phyloP scores from a whole-genome alignment of 495 filamentous ascomycete genomes.

The Lophiotrema nucula region DNA sequence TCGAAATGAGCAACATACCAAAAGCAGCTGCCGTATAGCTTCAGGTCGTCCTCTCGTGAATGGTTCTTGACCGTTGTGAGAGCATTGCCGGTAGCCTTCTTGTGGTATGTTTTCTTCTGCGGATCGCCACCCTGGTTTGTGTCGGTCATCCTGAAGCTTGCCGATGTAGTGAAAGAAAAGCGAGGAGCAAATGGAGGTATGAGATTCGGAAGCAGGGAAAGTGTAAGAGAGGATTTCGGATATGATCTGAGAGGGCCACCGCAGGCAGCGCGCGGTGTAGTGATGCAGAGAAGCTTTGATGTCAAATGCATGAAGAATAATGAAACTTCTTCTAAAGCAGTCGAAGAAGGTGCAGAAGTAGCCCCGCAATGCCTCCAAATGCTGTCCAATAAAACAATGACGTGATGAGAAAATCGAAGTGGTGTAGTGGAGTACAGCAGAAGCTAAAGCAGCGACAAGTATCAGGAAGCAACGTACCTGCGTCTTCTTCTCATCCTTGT shows the following conservation, averaged over 20 bases:
- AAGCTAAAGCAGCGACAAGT: neutral
- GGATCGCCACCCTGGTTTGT: slow-evolving; percentile 36
- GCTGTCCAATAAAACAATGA: slow-evolving; percentile 1
- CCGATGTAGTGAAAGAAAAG: neutral
- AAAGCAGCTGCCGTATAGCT: slow-evolving; percentile 87
- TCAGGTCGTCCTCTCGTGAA: slow-evolving; percentile 67
- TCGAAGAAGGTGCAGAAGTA: neutral
- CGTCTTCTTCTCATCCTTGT: slow-evolving; percentile 65
- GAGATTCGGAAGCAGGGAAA: neutral
- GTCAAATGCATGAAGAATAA: neutral
- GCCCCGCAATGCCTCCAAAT: slow-evolving; percentile 10
- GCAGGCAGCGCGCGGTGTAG: too few relatives aligned
- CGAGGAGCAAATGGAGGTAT: neutral
- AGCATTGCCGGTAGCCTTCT: slow-evolving; percentile 76
- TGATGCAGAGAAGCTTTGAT: neutral
- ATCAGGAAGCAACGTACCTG: slow-evolving; percentile 53
- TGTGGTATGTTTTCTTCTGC: slow-evolving; percentile 74
- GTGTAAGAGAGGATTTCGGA: too few relatives aligned
- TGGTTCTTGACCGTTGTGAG: slow-evolving; percentile 71
- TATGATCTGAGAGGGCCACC: too few relatives aligned
- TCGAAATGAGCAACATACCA: slow-evolving; percentile 61
- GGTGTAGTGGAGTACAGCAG: neutral
- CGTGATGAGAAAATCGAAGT: too few relatives aligned
- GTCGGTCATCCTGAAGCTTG: slow-evolving; percentile 37
- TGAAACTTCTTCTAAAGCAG: too few relatives aligned